A percentile compares a stretch with the other conserved stretches of the same genome.
These are phyloP conservation scores for Lophium mytilinum DNA, from an alignment of 495 filamentous ascomycete genomes.

Conservation along the genomic window DNA sequence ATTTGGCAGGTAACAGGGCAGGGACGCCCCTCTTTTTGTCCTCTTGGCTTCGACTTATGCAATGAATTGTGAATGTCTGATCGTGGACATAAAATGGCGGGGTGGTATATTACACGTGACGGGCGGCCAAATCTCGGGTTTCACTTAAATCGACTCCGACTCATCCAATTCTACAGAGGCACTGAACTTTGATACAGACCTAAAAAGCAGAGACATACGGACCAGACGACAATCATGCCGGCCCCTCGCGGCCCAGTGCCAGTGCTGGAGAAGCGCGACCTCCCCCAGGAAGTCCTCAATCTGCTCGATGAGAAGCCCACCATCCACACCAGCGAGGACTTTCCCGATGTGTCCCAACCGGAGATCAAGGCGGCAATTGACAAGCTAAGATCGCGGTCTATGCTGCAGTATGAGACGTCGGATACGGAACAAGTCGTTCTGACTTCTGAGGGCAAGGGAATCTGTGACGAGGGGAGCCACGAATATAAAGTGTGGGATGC, in stretches of 20 bases:
- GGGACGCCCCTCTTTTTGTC: no score
- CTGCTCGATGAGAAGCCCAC: slow-evolving; percentile 42
- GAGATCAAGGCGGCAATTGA: slow-evolving; percentile 82
- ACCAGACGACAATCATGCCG: slow-evolving; percentile 26
- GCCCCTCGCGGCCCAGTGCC: slow-evolving; percentile 35
- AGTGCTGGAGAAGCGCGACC: slow-evolving; percentile 28
- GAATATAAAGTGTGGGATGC: slow-evolving; percentile 92
- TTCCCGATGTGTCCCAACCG: slow-evolving; percentile 61
- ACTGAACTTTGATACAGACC: no score
- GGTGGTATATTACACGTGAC: no score
- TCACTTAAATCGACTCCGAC: no score
- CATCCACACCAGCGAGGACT: slow-evolving; percentile 65
- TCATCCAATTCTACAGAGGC: no score
- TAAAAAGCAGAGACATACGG: not conserved
- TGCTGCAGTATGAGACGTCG: slow-evolving; percentile 76
- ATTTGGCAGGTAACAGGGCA: no score
- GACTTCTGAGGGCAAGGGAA: slow-evolving; percentile 68
- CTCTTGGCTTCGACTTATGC: no score
- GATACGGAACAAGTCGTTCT: slow-evolving; percentile 72
- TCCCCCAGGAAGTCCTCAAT: slow-evolving; percentile 33
- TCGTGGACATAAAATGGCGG: no score
- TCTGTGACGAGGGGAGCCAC: slow-evolving; percentile 80
- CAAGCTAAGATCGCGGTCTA: slow-evolving; percentile 69
- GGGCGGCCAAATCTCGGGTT: no score
- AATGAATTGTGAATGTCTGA: no score